These are phyloP conservation scores for Diaporthe velutina DNA, from an alignment of 2,329 filamentous ascomycete genomes.

Conservation along the genomic window DNA sequence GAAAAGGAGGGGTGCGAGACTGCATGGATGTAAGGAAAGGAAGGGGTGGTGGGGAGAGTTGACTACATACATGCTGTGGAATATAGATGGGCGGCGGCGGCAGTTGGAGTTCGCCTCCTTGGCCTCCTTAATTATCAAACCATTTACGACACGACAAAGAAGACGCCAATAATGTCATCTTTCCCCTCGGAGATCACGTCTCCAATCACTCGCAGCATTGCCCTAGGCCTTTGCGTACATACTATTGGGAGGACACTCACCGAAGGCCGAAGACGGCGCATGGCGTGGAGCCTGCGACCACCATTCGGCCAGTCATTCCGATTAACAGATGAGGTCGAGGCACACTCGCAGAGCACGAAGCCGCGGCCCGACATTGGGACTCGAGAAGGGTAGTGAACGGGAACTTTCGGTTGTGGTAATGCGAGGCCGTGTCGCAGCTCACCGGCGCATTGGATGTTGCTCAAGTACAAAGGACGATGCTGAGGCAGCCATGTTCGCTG, in stretches of 20 bases:
- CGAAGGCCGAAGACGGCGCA: neutral
- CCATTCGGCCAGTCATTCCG: neutral
- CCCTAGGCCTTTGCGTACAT: too few relatives aligned
- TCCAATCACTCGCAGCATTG: neutral
- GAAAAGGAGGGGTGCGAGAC: neutral
- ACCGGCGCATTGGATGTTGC: neutral
- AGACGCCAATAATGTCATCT: neutral
- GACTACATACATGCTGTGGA: neutral
- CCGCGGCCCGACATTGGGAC: neutral
- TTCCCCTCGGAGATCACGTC: neutral
- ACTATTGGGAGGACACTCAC: neutral
- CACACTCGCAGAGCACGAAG: neutral
- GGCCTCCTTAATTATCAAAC: neutral
- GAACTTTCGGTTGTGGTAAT: too few relatives aligned
- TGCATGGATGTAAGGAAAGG: neutral
- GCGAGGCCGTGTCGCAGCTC: neutral
- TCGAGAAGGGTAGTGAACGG: neutral
- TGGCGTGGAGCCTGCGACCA: neutral
- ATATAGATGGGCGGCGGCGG: constrained; percentile 5
- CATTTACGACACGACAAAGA: neutral
- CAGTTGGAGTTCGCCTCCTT: neutral
- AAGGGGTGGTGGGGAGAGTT: too few relatives aligned
- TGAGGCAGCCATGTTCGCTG: neutral
- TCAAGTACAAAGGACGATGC: neutral
- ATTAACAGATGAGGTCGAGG: neutral